Base-by-base conservation (phyloP, 2,329 filamentous ascomycete species). In the Rugonectria rugulosa region DNA sequence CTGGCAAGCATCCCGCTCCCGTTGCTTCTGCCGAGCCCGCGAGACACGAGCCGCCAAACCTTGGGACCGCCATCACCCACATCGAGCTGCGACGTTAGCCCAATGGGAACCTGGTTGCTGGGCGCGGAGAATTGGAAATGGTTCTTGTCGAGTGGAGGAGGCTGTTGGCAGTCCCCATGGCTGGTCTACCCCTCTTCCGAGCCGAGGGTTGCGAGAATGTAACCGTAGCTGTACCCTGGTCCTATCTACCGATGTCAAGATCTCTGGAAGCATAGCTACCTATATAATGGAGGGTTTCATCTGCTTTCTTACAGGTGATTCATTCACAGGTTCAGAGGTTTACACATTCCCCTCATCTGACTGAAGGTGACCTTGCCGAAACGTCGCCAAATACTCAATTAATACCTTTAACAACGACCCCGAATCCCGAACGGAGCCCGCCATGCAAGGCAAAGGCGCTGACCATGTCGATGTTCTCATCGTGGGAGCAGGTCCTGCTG, bases 391-490 rank as follows among this genome's bases (percentile, higher is more conserved):
- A 31, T 11, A 26, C 21, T 20, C 20, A 4, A 10, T n/a, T 21
- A 17, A 9, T 23, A 6, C 10, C 19, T 3, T 9, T 12, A n/a
- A 1, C n/a, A 10, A 24, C 8, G 14, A 34, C 17, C 5, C 5
- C n/a, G 10, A 8, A 17, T 15, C 20, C 20, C 11, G n/a, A 15
- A 15, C 7, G 21, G 5, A 19, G 14, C 31, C 24, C 12, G 27
- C 12, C 29, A 43, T 51, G 38, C 47, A 51, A 26, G 38, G 47
- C 38, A 37, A 51, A 9, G 23, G 12, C 21, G 32, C 36, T 10
- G 51, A 51, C 19, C 51, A 56, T 51, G 52, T 58, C 7, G 56
- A 58, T 14, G 56, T 56, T 5, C 56, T 58, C 36, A 47, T 58
- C 14, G 51, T 58, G 20, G 56, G 56, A 17, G 56, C 56, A 6